A percentile compares a stretch with the other conserved stretches of the same genome.
Conservation (phyloP, 164 flowering plant genomes). For the Annona squamosa region DNA sequence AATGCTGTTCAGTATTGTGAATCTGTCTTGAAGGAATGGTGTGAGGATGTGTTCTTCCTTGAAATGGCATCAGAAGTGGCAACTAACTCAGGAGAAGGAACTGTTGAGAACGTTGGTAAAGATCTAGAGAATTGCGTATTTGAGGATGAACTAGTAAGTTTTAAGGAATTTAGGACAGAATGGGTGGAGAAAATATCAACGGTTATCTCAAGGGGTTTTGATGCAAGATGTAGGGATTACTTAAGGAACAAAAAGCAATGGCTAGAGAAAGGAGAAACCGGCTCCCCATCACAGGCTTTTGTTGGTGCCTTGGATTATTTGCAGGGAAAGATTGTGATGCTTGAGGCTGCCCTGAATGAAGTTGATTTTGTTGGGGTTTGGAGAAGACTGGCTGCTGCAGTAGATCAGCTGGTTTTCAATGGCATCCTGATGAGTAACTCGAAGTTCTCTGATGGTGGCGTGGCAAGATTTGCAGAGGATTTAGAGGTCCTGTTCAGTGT, state of each 20-base stretch:
- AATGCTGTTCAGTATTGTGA: constrained; percentile 67
- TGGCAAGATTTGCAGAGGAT: constrained; percentile 57
- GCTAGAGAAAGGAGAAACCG: constrained; percentile 72
- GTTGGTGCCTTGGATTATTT: constrained; percentile 76
- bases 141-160: constrained; percentile 46
- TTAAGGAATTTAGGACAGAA: constrained; percentile 58
- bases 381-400: constrained; percentile 69
- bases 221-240: constrained; percentile 61
- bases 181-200: constrained; percentile 78
- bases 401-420: constrained; percentile 54
- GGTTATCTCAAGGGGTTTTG: constrained; percentile 83
- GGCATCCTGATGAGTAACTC: constrained; percentile 55
- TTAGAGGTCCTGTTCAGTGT: constrained; percentile 66
- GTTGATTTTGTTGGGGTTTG: constrained; percentile 67
- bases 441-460: constrained; percentile 66
- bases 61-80: constrained; percentile 50
- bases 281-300: constrained; percentile 52
- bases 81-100: constrained; percentile 1
- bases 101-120: constrained; percentile 11
- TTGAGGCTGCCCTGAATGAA: constrained; percentile 52
- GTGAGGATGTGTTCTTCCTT: constrained; percentile 74
- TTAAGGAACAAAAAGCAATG: constrained; percentile 80
- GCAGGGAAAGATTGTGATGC: constrained; percentile 51
- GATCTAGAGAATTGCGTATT: constrained; percentile 35
- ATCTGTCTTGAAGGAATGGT: constrained; percentile 68